Percentiles rank a stretch among this genome's conserved stretches.
Evolutionary conservation across 2,329 filamentous ascomycete species (phyloP).

Genomic region (Arthrobotrys musiformis): DNA sequence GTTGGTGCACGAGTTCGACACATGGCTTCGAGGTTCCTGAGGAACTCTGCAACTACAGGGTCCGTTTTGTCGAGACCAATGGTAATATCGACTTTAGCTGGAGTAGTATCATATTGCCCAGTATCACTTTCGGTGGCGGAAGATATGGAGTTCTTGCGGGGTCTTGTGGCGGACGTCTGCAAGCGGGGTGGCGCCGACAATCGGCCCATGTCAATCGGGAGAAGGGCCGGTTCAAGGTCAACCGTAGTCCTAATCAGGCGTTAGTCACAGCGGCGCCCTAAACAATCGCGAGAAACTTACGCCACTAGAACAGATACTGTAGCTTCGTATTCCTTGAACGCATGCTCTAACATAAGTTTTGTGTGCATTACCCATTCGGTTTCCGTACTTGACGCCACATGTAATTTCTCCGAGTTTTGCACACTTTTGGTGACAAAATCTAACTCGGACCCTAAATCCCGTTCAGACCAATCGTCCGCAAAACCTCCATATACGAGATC

Average conservation of each 20-base stretch:
- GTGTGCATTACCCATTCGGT: conserved; percentile 55
- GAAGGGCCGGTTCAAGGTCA: conserved; percentile 46
- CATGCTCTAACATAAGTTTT: conserved; percentile 46
- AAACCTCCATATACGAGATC: conserved; percentile 54
- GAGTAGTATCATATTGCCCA: conserved; percentile 47
- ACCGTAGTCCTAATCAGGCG: conserved; percentile 28
- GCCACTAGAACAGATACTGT: conserved; percentile 43
- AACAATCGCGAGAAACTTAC: conserved; percentile 15
- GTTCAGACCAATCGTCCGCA: conserved; percentile 50
- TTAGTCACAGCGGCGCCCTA: background rate
- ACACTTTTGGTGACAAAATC: conserved; percentile 50
- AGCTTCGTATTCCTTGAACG: conserved; percentile 46
- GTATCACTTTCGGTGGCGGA: conserved; percentile 51
- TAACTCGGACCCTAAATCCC: conserved; percentile 40
- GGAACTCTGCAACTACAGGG: conserved; percentile 40
- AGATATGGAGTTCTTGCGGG: conserved; percentile 47
- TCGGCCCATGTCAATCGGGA: conserved; percentile 51
- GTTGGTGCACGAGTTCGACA: conserved; percentile 48
- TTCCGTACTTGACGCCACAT: conserved; percentile 48
- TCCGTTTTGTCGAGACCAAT: conserved; percentile 52
- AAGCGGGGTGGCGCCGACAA: conserved; percentile 46
- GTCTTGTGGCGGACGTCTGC: conserved; percentile 46
- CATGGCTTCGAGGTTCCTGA: conserved; percentile 46
- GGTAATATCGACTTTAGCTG: conserved; percentile 49
- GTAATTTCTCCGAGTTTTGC: conserved; percentile 49